These are phyloP conservation scores for Nannochloropsis salina DNA, from an alignment of 108 stramenopile genomes.

Conservation along the genomic window DNA sequence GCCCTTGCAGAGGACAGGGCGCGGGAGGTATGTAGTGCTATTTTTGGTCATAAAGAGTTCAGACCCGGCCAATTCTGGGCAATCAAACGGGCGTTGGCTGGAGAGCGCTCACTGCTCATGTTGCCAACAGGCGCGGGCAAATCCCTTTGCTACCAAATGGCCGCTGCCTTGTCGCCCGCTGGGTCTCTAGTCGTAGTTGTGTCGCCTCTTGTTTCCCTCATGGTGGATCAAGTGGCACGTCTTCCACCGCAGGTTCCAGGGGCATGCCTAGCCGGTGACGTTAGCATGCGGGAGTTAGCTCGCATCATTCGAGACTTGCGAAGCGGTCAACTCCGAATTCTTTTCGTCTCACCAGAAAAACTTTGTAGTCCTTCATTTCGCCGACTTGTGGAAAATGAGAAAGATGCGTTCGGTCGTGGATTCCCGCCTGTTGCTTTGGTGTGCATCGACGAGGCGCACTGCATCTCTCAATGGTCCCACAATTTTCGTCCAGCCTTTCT, in stretches of 20 bases:
- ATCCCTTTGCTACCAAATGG: conserved; percentile 32
- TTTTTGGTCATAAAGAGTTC: conserved; percentile 47
- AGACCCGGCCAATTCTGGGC: conserved; percentile 47
- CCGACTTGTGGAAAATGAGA: conserved; percentile 24
- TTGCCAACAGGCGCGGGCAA: conserved; percentile 45
- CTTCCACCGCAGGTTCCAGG: conserved; percentile 50
- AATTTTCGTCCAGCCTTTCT: conserved; percentile 89
- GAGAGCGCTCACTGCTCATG: conserved; percentile 36
- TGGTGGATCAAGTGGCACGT: conserved; percentile 81
- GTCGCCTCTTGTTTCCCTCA: conserved; percentile 87
- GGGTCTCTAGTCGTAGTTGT: conserved; percentile 60
- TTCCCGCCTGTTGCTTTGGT: conserved; percentile 59
- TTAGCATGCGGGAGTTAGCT: conserved; percentile 40
- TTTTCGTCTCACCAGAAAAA: conserved; percentile 51
- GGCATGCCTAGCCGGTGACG: conserved; percentile 33
- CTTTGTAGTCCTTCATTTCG: conserved; percentile 49
- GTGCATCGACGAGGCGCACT: conserved; percentile 94
- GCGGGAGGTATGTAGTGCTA: conserved; percentile 25
- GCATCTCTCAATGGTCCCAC: conserved; percentile 87
- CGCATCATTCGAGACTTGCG: conserved; percentile 40
- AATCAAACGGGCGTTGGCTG: conserved; percentile 38
- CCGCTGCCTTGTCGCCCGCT: not conserved
- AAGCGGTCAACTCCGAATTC: conserved; percentile 41
- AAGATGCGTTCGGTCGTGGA: not conserved
- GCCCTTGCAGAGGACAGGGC: conserved; percentile 16